These are phyloP conservation scores for Juglanconis juglandina DNA, from an alignment of 2,329 filamentous ascomycete species.

Conservation along the genomic window DNA sequence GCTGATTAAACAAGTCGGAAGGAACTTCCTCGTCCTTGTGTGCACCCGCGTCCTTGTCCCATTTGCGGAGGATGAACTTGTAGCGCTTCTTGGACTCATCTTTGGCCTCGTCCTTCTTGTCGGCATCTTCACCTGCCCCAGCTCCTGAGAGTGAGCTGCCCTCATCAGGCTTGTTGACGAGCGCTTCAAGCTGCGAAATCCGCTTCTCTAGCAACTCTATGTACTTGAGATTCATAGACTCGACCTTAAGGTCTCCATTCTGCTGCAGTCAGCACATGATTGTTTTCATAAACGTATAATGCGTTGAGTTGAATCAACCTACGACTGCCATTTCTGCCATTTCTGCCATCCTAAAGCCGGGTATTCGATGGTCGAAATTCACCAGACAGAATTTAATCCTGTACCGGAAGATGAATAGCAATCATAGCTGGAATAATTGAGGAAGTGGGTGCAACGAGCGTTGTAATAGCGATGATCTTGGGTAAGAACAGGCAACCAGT, in stretches of 20 bases:
- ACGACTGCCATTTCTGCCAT: neutral
- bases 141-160: too few species aligned
- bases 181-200: slow-evolving; percentile 1
- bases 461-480: too few species aligned
- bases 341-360: too few species aligned
- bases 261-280: neutral
- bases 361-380: too few species aligned
- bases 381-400: too few species aligned
- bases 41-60: slow-evolving; percentile 12
- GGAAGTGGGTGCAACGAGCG: too few species aligned
- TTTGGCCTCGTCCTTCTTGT: neutral
- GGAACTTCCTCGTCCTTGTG: slow-evolving; percentile 16
- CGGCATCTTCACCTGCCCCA: neutral
- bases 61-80: slow-evolving; percentile 13
- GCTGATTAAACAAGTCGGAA: slow-evolving; percentile 6
- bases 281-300: neutral
- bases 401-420: too few species aligned
- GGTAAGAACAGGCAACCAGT: too few species aligned
- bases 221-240: neutral
- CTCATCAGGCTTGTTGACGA: neutral
- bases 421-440: too few species aligned
- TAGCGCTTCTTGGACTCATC: slow-evolving; percentile 8
- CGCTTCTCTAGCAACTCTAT: slow-evolving; percentile 6
- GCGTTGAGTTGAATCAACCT: neutral
- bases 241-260: neutral